phyloP scores from a whole-genome alignment of 2,329 filamentous ascomycete species.

The Aureobasidium sp. region DNA sequence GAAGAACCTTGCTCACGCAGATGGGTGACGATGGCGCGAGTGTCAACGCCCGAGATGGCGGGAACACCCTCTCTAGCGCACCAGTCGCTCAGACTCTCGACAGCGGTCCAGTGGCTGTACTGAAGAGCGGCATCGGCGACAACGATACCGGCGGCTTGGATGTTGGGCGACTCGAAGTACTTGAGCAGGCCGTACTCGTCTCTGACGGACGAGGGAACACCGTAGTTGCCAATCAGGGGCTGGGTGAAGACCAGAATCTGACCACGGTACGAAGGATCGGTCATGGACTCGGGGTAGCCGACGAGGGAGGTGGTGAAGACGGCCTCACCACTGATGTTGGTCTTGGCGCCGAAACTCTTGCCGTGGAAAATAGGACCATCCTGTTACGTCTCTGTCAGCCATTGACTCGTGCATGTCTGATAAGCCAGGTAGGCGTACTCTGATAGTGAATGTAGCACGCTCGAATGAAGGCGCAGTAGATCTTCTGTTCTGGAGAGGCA shows the following conservation, averaged over 20 bases:
- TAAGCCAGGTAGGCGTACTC: constrained; percentile 46
- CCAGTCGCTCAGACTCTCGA: constrained; percentile 88
- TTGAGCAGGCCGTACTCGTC: constrained; percentile 87
- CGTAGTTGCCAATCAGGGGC: constrained; percentile 96
- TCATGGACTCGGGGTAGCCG: constrained; percentile 87
- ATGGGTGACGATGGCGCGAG: constrained; percentile 89
- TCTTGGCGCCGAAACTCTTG: constrained; percentile 91
- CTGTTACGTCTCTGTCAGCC: constrained; percentile 37
- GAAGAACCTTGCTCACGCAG: constrained; percentile 96
- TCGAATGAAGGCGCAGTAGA: constrained; percentile 63
- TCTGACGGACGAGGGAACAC: constrained; percentile 76
- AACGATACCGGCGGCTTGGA: constrained; percentile 91
- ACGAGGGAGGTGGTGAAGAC: constrained; percentile 98
- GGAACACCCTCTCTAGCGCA: constrained; percentile 93
- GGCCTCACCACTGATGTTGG: constrained; percentile 94
- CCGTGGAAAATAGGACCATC: constrained; percentile 94
- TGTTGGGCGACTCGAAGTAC: constrained; percentile 97
- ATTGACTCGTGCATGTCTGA: constrained; percentile 13
- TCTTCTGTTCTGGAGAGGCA: constrained; percentile 50
- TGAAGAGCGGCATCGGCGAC: constrained; percentile 88
- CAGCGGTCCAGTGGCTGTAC: constrained; percentile 98
- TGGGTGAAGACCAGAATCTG: constrained; percentile 99
- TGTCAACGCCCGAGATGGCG: constrained; percentile 93
- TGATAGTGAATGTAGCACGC: constrained; percentile 89
- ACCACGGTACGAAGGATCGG: constrained; percentile 62